Evolutionary conservation across 176 grass and related monocot genomes (phyloP).

Genomic region (Olyra latifolia): DNA sequence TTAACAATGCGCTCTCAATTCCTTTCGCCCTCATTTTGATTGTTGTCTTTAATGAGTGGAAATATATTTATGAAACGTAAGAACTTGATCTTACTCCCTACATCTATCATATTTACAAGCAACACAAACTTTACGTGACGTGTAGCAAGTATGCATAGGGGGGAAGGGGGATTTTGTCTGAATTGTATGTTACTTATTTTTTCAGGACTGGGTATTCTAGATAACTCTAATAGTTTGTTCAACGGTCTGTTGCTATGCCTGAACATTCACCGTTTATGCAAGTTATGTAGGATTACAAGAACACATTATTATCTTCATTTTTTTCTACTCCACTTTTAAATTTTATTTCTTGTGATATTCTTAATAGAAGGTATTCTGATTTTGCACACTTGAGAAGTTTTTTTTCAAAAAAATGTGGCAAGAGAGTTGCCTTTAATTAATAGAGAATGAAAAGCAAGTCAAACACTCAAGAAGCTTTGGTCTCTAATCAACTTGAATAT

Average conservation of each 20-base stretch:
- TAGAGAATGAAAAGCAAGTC: no score
- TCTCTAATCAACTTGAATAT: constrained; percentile 2
- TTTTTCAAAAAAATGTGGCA: neutral
- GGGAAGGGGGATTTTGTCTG: no score
- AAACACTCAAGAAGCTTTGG: neutral
- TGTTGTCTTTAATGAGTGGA: constrained; percentile 70
- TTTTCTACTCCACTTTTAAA: neutral
- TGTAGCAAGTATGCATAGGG: neutral
- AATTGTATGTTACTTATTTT: neutral
- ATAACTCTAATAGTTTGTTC: neutral
- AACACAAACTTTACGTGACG: neutral
- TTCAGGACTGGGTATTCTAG: neutral
- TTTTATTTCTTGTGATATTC: neutral
- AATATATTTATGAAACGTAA: constrained; percentile 86
- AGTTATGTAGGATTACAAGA: neutral
- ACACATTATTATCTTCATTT: constrained; percentile 13
- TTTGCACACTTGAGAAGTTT: neutral
- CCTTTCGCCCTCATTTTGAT: constrained; percentile 75
- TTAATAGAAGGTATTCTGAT: neutral
- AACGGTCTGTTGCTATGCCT: neutral
- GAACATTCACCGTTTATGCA: constrained; percentile 2
- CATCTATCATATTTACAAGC: neutral
- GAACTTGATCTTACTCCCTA: constrained; percentile 7
- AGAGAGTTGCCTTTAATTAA: no score
- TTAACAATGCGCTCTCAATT: constrained; percentile 83